These are phyloP conservation scores for Claviceps arundinis DNA, from an alignment of 2,329 filamentous ascomycete genomes.

Conservation along the genomic window DNA sequence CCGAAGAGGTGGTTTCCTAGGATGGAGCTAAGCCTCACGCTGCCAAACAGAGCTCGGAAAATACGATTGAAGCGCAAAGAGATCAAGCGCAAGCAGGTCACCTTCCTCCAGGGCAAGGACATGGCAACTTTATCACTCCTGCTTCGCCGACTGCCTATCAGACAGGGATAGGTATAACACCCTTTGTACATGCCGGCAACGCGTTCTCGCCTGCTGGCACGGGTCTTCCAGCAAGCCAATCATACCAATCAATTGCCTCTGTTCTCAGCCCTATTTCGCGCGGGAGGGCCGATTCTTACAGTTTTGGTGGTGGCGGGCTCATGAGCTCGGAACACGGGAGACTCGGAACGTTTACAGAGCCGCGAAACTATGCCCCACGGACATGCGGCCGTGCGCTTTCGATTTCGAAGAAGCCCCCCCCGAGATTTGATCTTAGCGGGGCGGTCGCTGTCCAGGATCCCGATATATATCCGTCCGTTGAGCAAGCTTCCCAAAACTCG, in stretches of 20 bases:
- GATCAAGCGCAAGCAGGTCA: background rate
- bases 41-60: background rate
- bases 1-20: slow-evolving; percentile 3
- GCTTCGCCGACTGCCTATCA: background rate
- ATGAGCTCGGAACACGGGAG: slow-evolving; percentile 6
- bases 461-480: background rate
- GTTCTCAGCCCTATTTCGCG: background rate
- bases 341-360: slow-evolving; percentile 22
- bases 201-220: background rate
- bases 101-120: background rate
- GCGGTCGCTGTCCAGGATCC: background rate
- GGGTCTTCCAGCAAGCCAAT: slow-evolving; percentile 4
- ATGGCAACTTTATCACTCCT: background rate
- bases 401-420: slow-evolving; percentile 19
- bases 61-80: background rate
- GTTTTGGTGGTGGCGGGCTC: slow-evolving; percentile 1
- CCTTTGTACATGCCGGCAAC: too few relatives aligned
- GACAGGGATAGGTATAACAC: background rate
- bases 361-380: slow-evolving; percentile 28
- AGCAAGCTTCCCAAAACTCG: background rate
- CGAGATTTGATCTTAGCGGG: slow-evolving; percentile 20
- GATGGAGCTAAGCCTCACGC: slow-evolving; percentile 3
- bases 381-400: slow-evolving; percentile 13
- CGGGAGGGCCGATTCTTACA: background rate
- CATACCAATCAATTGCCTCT: slow-evolving; percentile 2